phyloP scores from a whole-genome alignment of 306 rosid species.

The Castanopsis chinensis region DNA sequence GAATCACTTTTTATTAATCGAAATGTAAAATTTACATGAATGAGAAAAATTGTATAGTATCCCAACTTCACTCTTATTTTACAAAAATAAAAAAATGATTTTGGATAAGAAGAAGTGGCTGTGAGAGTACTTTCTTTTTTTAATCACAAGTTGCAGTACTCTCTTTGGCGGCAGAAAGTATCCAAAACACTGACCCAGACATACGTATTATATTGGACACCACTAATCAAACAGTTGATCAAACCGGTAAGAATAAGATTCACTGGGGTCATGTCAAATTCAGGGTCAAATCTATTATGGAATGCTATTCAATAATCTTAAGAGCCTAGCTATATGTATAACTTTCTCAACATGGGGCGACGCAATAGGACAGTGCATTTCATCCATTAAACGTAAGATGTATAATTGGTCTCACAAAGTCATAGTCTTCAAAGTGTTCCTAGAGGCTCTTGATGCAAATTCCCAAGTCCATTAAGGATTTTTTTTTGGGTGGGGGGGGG shows the following conservation, averaged over 20 bases:
- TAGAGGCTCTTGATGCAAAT: background rate
- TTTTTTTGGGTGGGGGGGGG: too few relatives aligned
- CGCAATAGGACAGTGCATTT: background rate
- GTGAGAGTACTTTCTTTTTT: too few relatives aligned
- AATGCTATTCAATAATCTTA: background rate
- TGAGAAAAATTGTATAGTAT: background rate
- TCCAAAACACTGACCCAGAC: constrained; percentile 20
- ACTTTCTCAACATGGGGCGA: background rate
- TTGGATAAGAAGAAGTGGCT: background rate
- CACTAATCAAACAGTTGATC: constrained; percentile 16
- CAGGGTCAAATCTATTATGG: constrained; percentile 44
- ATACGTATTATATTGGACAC: constrained; percentile 30
- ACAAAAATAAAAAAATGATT: background rate
- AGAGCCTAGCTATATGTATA: background rate
- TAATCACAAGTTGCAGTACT: background rate
- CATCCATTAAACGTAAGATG: background rate
- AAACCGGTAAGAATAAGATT: constrained; percentile 47
- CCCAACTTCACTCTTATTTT: too few relatives aligned
- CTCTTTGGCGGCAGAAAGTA: constrained; percentile 41
- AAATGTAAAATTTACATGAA: too few relatives aligned
- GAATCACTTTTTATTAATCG: too few relatives aligned
- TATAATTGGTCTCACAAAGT: too few relatives aligned
- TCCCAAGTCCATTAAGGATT: background rate
- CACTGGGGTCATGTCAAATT: constrained; percentile 35
- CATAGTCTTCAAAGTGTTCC: background rate